Conservation (phyloP, 768 basidiomycete species). For the Boletus pseudopeckii region DNA sequence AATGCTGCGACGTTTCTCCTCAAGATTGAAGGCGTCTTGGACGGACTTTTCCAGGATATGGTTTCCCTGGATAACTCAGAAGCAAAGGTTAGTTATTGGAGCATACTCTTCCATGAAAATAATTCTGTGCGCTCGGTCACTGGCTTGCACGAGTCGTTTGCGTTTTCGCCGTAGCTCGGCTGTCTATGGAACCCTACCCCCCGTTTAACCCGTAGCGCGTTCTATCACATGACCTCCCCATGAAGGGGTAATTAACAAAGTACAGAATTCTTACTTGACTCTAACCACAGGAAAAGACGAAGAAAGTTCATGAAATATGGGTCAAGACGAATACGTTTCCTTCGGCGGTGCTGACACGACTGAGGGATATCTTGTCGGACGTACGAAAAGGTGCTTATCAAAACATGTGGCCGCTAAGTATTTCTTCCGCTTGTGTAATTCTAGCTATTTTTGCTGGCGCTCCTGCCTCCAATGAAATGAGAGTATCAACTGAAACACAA, state of each 20-base stretch:
- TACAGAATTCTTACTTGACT: constrained; percentile 34
- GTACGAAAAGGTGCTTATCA: constrained; percentile 86
- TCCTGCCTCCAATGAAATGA: constrained; percentile 48
- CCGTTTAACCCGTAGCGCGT: constrained; percentile 20
- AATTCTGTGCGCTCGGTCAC: background rate
- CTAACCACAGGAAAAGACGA: constrained; percentile 82
- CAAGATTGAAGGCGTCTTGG: constrained; percentile 88
- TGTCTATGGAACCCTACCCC: background rate
- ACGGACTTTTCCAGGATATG: constrained; percentile 88
- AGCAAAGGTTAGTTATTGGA: constrained; percentile 72
- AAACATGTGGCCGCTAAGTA: constrained; percentile 78
- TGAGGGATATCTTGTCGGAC: constrained; percentile 66
- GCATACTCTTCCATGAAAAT: constrained; percentile 6
- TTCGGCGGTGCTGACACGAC: constrained; percentile 62
- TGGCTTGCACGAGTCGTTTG: constrained; percentile 9
- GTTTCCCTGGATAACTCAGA: constrained; percentile 59
- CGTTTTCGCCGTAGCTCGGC: constrained; percentile 5
- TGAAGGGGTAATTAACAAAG: constrained; percentile 41
- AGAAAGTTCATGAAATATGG: constrained; percentile 99
- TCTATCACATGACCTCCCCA: constrained; percentile 29
- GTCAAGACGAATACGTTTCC: constrained; percentile 89
- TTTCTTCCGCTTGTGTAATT: constrained; percentile 62
- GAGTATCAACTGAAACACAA: constrained; percentile 60
- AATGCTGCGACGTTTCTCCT: constrained; percentile 80
- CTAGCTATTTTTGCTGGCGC: constrained; percentile 49